Evolutionary conservation across 1,284 basidiomycete species (phyloP).

Genomic region (Cryptococcus floricola): DNA sequence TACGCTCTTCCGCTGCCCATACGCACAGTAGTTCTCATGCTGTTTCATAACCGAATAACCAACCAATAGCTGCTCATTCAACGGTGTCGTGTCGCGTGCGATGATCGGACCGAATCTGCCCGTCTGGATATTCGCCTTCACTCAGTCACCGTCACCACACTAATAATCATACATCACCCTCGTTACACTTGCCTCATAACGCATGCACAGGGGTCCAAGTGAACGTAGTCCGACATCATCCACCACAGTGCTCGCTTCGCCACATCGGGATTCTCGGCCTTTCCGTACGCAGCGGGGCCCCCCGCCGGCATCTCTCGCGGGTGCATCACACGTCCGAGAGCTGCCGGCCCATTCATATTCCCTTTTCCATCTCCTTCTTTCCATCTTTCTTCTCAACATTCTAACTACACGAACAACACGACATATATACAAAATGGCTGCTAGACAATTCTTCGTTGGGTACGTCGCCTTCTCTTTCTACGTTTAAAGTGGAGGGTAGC

Average conservation of each 20-base stretch:
- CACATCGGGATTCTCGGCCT: conserved; percentile 3
- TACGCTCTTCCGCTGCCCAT: too few species aligned
- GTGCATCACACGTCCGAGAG: not conserved
- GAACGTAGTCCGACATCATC: not conserved
- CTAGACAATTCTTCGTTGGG: conserved; percentile 47
- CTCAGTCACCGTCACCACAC: too few species aligned
- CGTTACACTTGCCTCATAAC: too few species aligned
- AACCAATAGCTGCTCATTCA: too few species aligned
- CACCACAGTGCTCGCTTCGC: not conserved
- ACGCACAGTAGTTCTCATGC: too few species aligned
- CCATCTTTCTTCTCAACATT: not conserved
- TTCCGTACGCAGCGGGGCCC: not conserved
- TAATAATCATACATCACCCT: too few species aligned
- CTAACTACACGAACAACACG: not conserved
- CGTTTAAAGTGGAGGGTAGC: not conserved
- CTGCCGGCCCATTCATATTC: not conserved
- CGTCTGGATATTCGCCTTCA: too few species aligned
- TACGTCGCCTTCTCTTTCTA: conserved; percentile 16
- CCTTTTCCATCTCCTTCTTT: not conserved
- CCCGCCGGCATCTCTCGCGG: not conserved
- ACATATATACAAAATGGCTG: conserved; percentile 27
- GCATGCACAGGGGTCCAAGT: not conserved
- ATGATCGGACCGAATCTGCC: too few species aligned
- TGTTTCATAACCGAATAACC: too few species aligned
- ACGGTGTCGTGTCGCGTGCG: too few species aligned